These are phyloP conservation scores for barrel medic (Medicago truncatula) DNA, from an alignment of 306 rosid species.

Conservation along the genomic window DNA sequence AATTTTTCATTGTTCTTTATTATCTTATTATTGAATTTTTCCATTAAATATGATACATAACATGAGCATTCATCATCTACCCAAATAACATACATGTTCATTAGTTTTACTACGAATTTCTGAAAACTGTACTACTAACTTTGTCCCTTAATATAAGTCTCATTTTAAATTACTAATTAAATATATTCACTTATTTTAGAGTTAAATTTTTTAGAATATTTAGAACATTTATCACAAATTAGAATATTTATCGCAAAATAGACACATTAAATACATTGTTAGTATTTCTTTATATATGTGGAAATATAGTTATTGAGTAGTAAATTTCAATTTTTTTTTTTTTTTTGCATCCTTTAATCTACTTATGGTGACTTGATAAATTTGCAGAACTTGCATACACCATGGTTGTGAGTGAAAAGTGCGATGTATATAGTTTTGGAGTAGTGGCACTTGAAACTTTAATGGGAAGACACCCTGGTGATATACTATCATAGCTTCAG, in stretches of 20 bases:
- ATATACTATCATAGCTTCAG: constrained; percentile 25
- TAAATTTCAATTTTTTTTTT: too few species aligned
- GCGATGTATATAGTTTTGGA: constrained; percentile 43
- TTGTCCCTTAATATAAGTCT: too few species aligned
- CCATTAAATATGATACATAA: too few species aligned
- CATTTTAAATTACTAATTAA: too few species aligned
- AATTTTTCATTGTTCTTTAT: not conserved
- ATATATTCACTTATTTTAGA: too few species aligned
- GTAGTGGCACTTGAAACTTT: constrained; percentile 34
- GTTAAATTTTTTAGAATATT: too few species aligned
- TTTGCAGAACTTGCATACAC: constrained; percentile 37
- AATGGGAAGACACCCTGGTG: constrained; percentile 36
- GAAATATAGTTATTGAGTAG: too few species aligned
- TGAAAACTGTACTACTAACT: too few species aligned
- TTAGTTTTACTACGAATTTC: not conserved
- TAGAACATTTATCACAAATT: too few species aligned
- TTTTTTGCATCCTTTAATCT: not conserved
- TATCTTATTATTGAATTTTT: not conserved
- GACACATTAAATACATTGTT: too few species aligned
- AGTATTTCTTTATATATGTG: too few species aligned
- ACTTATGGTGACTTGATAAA: not conserved
- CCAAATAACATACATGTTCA: not conserved
- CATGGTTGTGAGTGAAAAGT: constrained; percentile 29
- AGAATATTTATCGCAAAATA: too few species aligned
- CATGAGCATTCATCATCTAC: not conserved